A percentile compares a stretch with the other conserved stretches of the same genome.
phyloP scores from a whole-genome alignment of 257 asterid genomes.

The Primulina eburnea region DNA sequence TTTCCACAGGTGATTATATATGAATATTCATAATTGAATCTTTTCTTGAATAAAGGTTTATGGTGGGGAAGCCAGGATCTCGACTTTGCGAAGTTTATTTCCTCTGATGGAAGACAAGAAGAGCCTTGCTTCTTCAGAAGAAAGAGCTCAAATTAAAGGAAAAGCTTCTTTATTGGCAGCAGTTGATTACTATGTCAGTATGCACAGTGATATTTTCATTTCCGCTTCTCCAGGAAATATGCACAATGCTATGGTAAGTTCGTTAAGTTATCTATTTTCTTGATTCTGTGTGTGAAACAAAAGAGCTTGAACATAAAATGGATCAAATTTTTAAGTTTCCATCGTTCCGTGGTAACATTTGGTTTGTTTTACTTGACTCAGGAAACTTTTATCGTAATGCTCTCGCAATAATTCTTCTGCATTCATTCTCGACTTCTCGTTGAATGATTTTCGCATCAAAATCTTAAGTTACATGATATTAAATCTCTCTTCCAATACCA shows the following conservation, averaged over 20 bases:
- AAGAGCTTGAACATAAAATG: background rate
- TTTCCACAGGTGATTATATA: background rate
- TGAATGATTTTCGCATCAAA: background rate
- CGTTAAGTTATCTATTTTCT: background rate
- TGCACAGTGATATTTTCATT: constrained; percentile 89
- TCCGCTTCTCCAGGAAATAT: constrained; percentile 98
- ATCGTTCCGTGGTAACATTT: background rate
- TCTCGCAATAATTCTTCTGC: background rate
- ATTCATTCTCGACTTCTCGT: background rate
- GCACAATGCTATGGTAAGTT: constrained; percentile 94
- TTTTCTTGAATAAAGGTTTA: constrained; percentile 52
- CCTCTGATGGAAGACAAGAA: constrained; percentile 92
- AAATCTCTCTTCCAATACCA: constrained; percentile 25
- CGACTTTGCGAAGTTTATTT: constrained; percentile 68
- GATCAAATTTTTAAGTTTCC: background rate
- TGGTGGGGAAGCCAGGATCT: constrained; percentile 92
- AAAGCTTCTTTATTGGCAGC: constrained; percentile 95
- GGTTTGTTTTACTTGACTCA: background rate
- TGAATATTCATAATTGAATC: background rate
- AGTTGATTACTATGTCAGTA: constrained; percentile 88
- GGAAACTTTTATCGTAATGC: background rate
- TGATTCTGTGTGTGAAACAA: background rate
- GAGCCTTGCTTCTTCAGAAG: constrained; percentile 83
- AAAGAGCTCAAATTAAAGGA: constrained; percentile 76
- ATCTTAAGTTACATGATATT: background rate